phyloP scores from a whole-genome alignment of 805 yeast genomes.

The Starmerella floris region DNA sequence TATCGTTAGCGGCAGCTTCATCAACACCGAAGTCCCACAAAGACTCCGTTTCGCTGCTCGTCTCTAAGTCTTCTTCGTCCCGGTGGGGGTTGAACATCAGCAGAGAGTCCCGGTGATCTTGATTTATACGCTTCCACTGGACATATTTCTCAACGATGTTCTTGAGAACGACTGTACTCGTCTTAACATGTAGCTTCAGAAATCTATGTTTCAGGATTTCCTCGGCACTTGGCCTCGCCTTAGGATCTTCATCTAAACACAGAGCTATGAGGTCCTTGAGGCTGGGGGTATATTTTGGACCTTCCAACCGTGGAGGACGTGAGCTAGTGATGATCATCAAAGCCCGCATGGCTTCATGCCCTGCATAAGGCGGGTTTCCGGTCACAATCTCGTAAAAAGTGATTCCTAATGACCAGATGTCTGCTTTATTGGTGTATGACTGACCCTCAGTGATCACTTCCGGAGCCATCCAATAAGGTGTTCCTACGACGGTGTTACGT shows the following conservation, averaged over 20 bases:
- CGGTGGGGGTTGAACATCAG: conserved; percentile 23
- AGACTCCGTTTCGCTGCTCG: conserved; percentile 23
- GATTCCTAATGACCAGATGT: conserved; percentile 94
- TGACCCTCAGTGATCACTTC: conserved; percentile 36
- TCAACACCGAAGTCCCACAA: conserved; percentile 25
- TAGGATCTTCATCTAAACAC: conserved; percentile 88
- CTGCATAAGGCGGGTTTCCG: conserved; percentile 95
- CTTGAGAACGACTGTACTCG: conserved; percentile 47
- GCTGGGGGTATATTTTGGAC: conserved; percentile 59
- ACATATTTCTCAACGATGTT: conserved; percentile 50
- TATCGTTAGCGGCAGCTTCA: neutral
- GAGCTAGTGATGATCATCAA: conserved; percentile 86
- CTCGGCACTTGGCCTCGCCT: conserved; percentile 76
- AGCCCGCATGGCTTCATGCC: conserved; percentile 86
- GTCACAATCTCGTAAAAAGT: conserved; percentile 90
- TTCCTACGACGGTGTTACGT: conserved; percentile 79
- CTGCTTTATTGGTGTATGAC: conserved; percentile 58
- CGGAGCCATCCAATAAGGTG: conserved; percentile 48
- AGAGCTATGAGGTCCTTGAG: conserved; percentile 81
- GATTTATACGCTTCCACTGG: conserved; percentile 46
- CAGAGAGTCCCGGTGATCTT: conserved; percentile 33
- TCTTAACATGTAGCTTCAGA: conserved; percentile 45
- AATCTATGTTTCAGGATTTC: conserved; percentile 65
- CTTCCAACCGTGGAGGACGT: conserved; percentile 90
- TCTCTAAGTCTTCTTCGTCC: conserved; percentile 12